Evolutionary conservation across 805 yeast genomes (phyloP), one percentile per base, ranked within the genome.

Genomic region (Nakazawaea wickerhamii): DNA sequence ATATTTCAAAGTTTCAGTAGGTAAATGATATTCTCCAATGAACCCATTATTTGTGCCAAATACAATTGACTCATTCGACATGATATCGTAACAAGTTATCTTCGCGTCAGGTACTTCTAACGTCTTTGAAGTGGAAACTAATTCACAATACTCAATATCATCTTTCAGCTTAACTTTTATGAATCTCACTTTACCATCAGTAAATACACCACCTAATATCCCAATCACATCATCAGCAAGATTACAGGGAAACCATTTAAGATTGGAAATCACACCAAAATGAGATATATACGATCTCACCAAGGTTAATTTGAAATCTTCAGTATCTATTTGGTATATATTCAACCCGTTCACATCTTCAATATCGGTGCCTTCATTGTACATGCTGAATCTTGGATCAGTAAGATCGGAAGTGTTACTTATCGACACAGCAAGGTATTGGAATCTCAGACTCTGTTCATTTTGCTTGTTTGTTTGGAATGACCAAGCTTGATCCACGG

Each of bases 41-140:
- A 63, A 63, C 0, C 93, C 93, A 41, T 75, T 71, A 2, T 66
- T 57, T 4, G 76, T 70, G 0, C 90, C 91, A 23, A 77, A 75
- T 2, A 81, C 55, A 1, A 84, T 55, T 10, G 54, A 62, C 3
- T 64, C 60, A 4, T 64, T 51, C 8, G 68, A 66, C 4, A 75
- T 31, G 59, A 73, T 74, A 48, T 73, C 79, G 48, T 64, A 71
- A 27, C 74, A 57, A 1, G 79, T 68, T 4, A 81, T 71, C 31
- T 51, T 33, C 26, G 55, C 52, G 17, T 55, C 56, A 1, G 54
- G 52, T 3, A 64, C 33, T 2, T 52, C 41, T 22, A 62, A 45
- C 9, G 53, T 54, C 3, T 59, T 21, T 14, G 69, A 54, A 0
- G 65, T 48, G 4, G 49, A 41, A 2, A 48, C 50, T 13, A 55